Percentiles rank a stretch among this genome's conserved stretches.
Evolutionary conservation across 2,329 filamentous ascomycete species (phyloP).

Genomic region (Lachnellula cervina): DNA sequence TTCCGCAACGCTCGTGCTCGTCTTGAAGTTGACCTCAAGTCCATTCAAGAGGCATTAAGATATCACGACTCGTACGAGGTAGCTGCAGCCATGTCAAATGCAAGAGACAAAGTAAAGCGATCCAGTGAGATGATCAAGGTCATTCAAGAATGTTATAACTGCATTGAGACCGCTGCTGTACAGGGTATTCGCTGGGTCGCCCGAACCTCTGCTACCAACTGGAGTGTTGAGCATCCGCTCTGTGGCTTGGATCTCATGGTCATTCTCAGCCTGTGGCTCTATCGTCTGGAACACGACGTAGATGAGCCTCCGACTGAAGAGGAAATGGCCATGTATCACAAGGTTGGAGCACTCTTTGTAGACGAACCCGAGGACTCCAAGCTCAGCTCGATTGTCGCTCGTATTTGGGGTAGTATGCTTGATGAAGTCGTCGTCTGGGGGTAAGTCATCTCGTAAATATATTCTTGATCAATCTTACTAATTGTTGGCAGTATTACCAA

Average conservation of each 20-base stretch:
- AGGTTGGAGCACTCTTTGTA: constrained; percentile 83
- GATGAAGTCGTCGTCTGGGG: constrained; percentile 99
- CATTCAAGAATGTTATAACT: constrained; percentile 95
- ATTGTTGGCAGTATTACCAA: constrained; percentile 69
- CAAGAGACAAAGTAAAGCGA: constrained; percentile 88
- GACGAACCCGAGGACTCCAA: constrained; percentile 82
- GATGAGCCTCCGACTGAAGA: constrained; percentile 75
- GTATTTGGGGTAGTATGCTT: constrained; percentile 95
- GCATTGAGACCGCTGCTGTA: constrained; percentile 89
- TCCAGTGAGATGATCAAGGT: constrained; percentile 98
- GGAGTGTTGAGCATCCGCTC: constrained; percentile 96
- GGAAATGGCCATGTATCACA: constrained; percentile 86
- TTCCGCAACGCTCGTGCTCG: constrained; percentile 91
- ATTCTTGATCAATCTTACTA: constrained; percentile 34
- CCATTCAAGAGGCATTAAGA: constrained; percentile 85
- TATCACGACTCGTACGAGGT: constrained; percentile 98
- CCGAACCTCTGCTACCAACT: constrained; percentile 95
- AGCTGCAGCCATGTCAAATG: constrained; percentile 91
- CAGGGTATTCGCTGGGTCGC: constrained; percentile 97
- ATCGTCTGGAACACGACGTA: constrained; percentile 98
- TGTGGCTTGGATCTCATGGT: constrained; percentile 97
- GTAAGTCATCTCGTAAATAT: constrained; percentile 55
- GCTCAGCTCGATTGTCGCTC: constrained; percentile 90
- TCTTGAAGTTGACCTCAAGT: constrained; percentile 91
- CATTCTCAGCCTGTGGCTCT: constrained; percentile 95